phyloP scores from a whole-genome alignment of 2,329 filamentous ascomycete genomes.

The Aureobasidium sp. region DNA sequence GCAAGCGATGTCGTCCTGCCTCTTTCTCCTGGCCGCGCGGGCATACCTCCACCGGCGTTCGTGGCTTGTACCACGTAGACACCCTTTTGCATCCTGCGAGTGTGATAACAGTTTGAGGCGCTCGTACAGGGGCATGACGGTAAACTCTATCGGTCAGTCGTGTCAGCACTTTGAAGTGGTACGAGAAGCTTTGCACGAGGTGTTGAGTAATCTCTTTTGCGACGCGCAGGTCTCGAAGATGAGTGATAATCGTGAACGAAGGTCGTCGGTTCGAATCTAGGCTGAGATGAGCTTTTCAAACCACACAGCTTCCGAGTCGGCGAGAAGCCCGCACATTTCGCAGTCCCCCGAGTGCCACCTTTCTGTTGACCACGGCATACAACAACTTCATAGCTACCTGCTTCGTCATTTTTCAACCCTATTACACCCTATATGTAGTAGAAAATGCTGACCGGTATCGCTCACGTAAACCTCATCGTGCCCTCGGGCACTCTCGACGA shows the following conservation, averaged over 20 bases:
- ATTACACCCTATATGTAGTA: no score
- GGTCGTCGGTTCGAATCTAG: not conserved
- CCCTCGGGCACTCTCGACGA: constrained; percentile 44
- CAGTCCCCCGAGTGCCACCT: not conserved
- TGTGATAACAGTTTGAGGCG: not conserved
- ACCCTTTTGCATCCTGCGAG: not conserved
- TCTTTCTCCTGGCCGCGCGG: not conserved
- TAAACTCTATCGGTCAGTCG: not conserved
- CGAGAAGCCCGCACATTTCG: not conserved
- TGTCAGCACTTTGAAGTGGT: not conserved
- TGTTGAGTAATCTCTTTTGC: not conserved
- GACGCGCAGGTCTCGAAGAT: not conserved
- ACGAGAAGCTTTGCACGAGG: not conserved
- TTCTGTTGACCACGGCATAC: not conserved
- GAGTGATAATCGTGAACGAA: no score
- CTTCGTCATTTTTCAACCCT: no score
- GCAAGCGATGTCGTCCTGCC: not conserved
- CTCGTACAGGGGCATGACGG: not conserved
- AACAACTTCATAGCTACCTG: not conserved
- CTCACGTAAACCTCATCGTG: constrained; percentile 53
- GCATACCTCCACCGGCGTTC: not conserved
- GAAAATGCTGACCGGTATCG: constrained; percentile 45
- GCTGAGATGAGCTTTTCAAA: not conserved
- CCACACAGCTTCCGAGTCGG: not conserved
- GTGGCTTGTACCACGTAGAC: not conserved